These are phyloP conservation scores for Macrotyloma uniflorum DNA, from an alignment of 306 rosid species.

Conservation along the genomic window DNA sequence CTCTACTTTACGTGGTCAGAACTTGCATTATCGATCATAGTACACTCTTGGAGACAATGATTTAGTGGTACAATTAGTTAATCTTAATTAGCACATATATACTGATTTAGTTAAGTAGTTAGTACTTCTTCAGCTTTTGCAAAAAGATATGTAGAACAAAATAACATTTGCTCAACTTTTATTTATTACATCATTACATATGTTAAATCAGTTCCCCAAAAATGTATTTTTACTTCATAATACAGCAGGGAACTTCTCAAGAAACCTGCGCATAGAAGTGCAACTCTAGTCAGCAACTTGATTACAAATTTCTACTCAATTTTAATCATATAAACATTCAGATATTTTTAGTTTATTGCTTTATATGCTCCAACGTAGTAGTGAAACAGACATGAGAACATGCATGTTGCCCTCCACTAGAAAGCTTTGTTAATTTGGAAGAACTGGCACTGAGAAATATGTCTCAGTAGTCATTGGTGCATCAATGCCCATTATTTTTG, in stretches of 20 bases:
- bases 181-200: neutral
- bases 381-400: neutral
- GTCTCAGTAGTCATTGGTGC: constrained; percentile 49
- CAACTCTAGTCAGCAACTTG: constrained; percentile 12
- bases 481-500: constrained; percentile 37
- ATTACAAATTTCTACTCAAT: constrained; percentile 12
- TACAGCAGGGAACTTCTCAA: constrained; percentile 7
- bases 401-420: neutral
- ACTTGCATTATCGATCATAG: neutral
- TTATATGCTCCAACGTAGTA: neutral
- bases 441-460: constrained; percentile 65
- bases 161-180: neutral
- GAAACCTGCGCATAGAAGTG: constrained; percentile 30
- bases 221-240: constrained; percentile 2
- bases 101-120: neutral
- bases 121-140: neutral
- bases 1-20: neutral
- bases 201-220: neutral
- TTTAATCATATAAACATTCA: constrained; percentile 18
- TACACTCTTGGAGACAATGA: neutral
- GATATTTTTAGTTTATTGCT: neutral
- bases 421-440: constrained; percentile 35
- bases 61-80: neutral
- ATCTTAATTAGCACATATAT: neutral
- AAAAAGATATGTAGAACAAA: neutral